Evolutionary conservation across 2,329 filamentous ascomycete species (phyloP), one percentile per base, ranked within the genome.

Genomic region (Aciculosporium take): DNA sequence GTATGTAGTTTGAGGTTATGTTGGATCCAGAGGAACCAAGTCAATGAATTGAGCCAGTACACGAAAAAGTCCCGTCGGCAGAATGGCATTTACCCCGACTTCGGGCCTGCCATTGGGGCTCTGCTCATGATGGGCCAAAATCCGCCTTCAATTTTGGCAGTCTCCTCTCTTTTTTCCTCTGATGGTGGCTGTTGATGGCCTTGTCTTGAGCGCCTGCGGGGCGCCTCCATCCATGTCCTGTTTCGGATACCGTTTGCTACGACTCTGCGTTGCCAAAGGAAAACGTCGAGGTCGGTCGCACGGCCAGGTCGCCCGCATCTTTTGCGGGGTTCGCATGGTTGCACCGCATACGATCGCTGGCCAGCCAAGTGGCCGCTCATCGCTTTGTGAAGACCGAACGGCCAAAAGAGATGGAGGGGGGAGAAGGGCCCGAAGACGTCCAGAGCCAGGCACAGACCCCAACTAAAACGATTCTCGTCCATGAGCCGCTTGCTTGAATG

Each of bases 301-400:
- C 36, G 39, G 28, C 31, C 24, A 40, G 28, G 35, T 36, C 39
- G 39, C 25, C 21, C 32, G 25, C 30, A 18, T 30, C 28, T 25
- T 41, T 46, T 49, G 43, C 42, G 45, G 48, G 42, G 48, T 42
- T 30, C 29, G 43, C 45, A 39, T 36, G 23, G 46, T 49, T 37
- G 42, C 48, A 50, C 44, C 33, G 31, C 42, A 50, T 45, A 30
- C 33, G 38, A 46, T 43, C 29, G 44, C 23, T 44, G 37, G 23
- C 35, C 23, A 21, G 24, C n/a, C 25, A 21, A 12, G 23, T 15
- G 24, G 30, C 30, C 31, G 39, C 31, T 15, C 15, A 13, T 20
- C 15, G 38, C 18, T 33, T 28, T 37, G 8, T 8, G 18, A 23
- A 15, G n/a, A 12, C 17, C 24, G 17, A 12, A 18, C 20, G 20